A percentile compares a stretch with the other conserved stretches of the same genome.
phyloP scores from a whole-genome alignment of 2,329 filamentous ascomycete species.

The Coniochaeta sp. region DNA sequence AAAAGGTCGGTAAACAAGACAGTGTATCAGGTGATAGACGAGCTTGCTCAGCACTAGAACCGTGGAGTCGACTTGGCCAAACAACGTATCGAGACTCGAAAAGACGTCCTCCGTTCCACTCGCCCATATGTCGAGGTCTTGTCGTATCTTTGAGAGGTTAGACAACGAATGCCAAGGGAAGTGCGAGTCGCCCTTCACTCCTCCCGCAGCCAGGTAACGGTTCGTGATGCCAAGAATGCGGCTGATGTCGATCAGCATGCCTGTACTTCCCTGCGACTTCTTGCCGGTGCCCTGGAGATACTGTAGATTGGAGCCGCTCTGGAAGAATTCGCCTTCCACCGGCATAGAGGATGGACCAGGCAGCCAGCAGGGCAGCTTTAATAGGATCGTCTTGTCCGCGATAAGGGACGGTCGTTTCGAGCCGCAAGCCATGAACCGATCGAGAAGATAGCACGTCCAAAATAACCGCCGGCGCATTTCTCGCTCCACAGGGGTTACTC shows the following conservation, averaged over 20 bases:
- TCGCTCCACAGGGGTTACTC: slow-evolving; percentile 59
- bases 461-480: slow-evolving; percentile 76
- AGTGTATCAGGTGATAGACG: slow-evolving; percentile 81
- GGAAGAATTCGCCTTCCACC: slow-evolving; percentile 74
- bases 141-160: slow-evolving; percentile 76
- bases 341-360: slow-evolving; percentile 52
- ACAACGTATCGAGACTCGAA: slow-evolving; percentile 64
- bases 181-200: slow-evolving; percentile 82
- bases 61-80: slow-evolving; percentile 71
- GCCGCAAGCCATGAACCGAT: slow-evolving; percentile 74
- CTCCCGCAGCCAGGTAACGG: slow-evolving; percentile 74
- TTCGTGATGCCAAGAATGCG: slow-evolving; percentile 79
- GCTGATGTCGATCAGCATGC: slow-evolving; percentile 78
- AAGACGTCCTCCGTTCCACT: slow-evolving; percentile 75
- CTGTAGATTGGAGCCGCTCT: slow-evolving; percentile 69
- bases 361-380: slow-evolving; percentile 70
- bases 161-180: slow-evolving; percentile 87
- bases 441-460: slow-evolving; percentile 83
- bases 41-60: slow-evolving; percentile 76
- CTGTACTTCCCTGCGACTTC: slow-evolving; percentile 66
- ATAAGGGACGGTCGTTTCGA: slow-evolving; percentile 78
- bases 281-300: slow-evolving; percentile 62
- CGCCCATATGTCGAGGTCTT: slow-evolving; percentile 80
- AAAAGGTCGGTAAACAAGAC: slow-evolving; percentile 79
- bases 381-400: slow-evolving; percentile 65